Percentiles rank a stretch among this genome's conserved stretches.
Evolutionary conservation across 1,284 basidiomycete species (phyloP).

Genomic region (Trametes sp.): DNA sequence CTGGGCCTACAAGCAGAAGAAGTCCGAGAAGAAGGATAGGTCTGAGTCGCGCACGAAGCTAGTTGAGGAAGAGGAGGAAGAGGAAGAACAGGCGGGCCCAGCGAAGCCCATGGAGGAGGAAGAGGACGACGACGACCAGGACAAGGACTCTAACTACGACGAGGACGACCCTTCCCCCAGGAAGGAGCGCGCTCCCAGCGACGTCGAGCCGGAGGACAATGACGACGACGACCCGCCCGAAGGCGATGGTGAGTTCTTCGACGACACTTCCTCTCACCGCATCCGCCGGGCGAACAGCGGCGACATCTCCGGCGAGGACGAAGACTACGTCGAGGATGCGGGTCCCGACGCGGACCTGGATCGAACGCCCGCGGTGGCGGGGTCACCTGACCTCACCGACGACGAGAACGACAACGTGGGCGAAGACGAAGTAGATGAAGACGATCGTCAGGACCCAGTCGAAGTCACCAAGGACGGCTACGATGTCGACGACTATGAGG

Average conservation of each 20-base stretch:
- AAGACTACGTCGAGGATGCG: conserved; percentile 41
- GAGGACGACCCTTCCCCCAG: conserved; percentile 19
- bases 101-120: conserved; percentile 71
- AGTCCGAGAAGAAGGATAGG: conserved; percentile 40
- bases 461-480: conserved; percentile 38
- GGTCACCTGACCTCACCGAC: conserved; percentile 37
- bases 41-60: conserved; percentile 47
- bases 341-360: conserved; percentile 24
- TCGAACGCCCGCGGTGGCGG: conserved; percentile 31
- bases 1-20: conserved; percentile 66
- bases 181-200: conserved; percentile 27
- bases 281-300: conserved; percentile 22
- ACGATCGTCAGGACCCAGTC: conserved; percentile 35
- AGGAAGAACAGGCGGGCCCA: conserved; percentile 58
- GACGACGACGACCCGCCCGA: conserved; percentile 28
- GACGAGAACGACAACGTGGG: conserved; percentile 36
- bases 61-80: conserved; percentile 61
- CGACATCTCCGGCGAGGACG: conserved; percentile 38
- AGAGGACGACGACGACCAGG: conserved; percentile 61
- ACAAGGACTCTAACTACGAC: conserved; percentile 30
- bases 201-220: conserved; percentile 33
- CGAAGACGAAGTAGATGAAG: conserved; percentile 39
- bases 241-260: conserved; percentile 27
- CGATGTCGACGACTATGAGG: conserved; percentile 37
- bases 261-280: conserved; percentile 21